phyloP scores from a whole-genome alignment of 2,329 filamentous ascomycete species.

The Proliferodiscus dingleyae region DNA sequence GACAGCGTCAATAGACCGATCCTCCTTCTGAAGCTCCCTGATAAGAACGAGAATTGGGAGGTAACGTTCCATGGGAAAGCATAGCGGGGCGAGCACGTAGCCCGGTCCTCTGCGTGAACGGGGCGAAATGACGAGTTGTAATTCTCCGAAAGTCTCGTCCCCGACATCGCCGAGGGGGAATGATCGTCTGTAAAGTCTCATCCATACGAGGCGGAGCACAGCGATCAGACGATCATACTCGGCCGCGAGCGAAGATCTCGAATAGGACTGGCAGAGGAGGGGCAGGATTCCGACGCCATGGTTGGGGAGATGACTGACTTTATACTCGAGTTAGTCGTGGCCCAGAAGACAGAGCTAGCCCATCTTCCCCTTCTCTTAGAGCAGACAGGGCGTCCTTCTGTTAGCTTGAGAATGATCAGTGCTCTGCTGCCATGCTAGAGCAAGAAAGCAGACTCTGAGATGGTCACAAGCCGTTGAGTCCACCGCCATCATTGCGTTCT shows the following conservation, averaged over 20 bases:
- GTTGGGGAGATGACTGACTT: background rate
- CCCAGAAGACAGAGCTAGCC: background rate
- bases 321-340: slow-evolving; percentile 1
- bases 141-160: background rate
- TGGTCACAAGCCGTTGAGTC: background rate
- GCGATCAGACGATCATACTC: slow-evolving; percentile 2
- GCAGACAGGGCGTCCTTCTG: background rate
- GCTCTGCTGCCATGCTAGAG: background rate
- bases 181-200: background rate
- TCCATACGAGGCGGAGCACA: background rate
- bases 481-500: background rate
- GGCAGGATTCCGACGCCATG: slow-evolving; percentile 2
- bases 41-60: background rate
- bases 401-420: background rate
- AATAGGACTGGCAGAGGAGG: background rate
- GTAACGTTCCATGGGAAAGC: background rate
- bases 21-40: background rate
- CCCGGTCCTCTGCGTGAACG: background rate
- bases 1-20: background rate
- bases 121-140: background rate
- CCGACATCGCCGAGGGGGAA: background rate
- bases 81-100: background rate
- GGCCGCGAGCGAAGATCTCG: background rate
- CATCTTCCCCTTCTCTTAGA: background rate
- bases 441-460: background rate